phyloP scores from a whole-genome alignment of 2,329 filamentous ascomycete genomes.

The Zopfia rhizophila region DNA sequence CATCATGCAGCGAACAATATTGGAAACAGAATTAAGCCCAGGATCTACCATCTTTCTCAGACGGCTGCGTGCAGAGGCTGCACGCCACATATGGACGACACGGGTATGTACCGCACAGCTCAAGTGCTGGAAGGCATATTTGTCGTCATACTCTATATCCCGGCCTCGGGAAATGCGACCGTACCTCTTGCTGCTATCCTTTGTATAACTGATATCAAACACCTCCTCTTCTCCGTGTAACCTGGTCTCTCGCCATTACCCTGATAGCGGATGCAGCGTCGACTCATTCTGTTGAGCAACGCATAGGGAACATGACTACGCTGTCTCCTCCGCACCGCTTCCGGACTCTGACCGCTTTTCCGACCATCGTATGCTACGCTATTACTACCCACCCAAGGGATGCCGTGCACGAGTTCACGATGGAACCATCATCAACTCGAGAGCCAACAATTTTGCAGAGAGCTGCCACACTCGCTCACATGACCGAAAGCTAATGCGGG shows the following conservation, averaged over 20 bases:
- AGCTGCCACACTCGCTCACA: constrained; percentile 43
- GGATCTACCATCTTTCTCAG: constrained; percentile 11
- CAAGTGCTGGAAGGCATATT: constrained; percentile 1
- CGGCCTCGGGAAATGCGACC: constrained; percentile 8
- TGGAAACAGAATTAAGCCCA: constrained; percentile 29
- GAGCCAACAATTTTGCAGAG: constrained; percentile 40
- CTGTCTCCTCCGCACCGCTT: constrained; percentile 18
- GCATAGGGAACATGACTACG: constrained; percentile 21
- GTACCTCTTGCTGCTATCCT: constrained; percentile 7
- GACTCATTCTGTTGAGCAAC: constrained; percentile 32
- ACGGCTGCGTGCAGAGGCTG: constrained; percentile 37
- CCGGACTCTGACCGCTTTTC: constrained; percentile 40
- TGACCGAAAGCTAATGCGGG: constrained; percentile 46
- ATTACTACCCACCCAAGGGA: constrained; percentile 20
- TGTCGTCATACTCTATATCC: constrained; percentile 8
- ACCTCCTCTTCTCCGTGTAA: constrained; percentile 19
- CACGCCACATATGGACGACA: constrained; percentile 25
- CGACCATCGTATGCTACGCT: constrained; percentile 28
- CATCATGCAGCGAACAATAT: constrained; percentile 36
- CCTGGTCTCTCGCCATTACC: constrained; percentile 1
- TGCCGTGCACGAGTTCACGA: constrained; percentile 27
- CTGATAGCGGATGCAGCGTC: constrained; percentile 23
- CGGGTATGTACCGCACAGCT: constrained; percentile 14
- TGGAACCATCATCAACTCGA: constrained; percentile 36
- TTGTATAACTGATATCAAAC: constrained; percentile 25